Evolutionary conservation across 169 alveolate species (phyloP).

Genomic region (Eimeria praecox): DNA sequence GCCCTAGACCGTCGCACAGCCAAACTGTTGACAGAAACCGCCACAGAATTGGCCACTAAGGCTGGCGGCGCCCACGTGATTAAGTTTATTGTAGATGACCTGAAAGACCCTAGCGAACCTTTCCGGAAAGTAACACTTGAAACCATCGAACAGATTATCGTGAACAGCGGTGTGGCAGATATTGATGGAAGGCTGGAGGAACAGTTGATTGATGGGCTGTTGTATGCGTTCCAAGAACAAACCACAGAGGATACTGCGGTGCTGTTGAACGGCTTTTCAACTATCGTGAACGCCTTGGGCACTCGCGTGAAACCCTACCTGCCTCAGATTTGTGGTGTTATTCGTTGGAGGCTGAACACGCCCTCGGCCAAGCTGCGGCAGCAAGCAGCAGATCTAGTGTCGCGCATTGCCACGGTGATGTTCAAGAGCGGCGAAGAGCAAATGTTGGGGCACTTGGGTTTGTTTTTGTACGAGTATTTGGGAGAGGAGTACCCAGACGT

Average conservation of each 20-base stretch:
- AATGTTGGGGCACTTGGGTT: conserved; percentile 98
- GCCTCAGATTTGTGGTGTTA: conserved; percentile 98
- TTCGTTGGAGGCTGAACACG: conserved; percentile 96
- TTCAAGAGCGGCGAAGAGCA: conserved; percentile 98
- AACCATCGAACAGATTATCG: conserved; percentile 97
- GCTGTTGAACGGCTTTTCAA: conserved; percentile 98
- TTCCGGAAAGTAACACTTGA: conserved; percentile 98
- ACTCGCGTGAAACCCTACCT: conserved; percentile 98
- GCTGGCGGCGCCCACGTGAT: conserved; percentile 97
- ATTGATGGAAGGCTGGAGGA: conserved; percentile 98
- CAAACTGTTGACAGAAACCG: conserved; percentile 98
- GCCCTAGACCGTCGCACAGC: conserved; percentile 97
- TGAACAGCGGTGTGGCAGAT: conserved; percentile 96
- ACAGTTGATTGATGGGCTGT: conserved; percentile 98
- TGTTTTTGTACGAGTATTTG: conserved; percentile 97
- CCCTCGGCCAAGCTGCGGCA: conserved; percentile 98
- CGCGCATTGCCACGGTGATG: conserved; percentile 98
- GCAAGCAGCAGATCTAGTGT: conserved; percentile 99
- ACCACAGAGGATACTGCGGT: conserved; percentile 97
- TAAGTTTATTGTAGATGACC: conserved; percentile 92
- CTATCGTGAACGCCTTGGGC: conserved; percentile 97
- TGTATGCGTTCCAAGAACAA: conserved; percentile 98
- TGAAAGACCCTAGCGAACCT: conserved; percentile 96
- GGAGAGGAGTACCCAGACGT: conserved; percentile 99
- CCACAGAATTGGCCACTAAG: conserved; percentile 98